phyloP scores from a whole-genome alignment of 495 filamentous ascomycete species.

The Glutinoglossum americanum region DNA sequence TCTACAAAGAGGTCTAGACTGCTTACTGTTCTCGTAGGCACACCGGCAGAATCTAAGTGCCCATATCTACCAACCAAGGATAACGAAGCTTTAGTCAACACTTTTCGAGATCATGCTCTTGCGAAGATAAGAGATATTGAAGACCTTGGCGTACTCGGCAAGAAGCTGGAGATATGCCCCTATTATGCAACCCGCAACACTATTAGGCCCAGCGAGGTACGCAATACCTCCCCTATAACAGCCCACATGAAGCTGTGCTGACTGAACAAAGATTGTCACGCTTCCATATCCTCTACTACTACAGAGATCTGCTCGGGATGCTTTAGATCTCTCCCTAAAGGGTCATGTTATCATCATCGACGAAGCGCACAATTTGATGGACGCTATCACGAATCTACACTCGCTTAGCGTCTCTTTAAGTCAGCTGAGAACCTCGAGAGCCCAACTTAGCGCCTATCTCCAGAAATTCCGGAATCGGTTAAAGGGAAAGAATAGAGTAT shows the following conservation, averaged over 20 bases:
- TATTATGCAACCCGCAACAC: constrained; percentile 82
- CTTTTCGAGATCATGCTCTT: constrained; percentile 74
- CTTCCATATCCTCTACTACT: constrained; percentile 81
- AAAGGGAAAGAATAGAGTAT: constrained; percentile 81
- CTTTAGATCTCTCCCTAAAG: constrained; percentile 65
- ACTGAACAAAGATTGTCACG: constrained; percentile 52
- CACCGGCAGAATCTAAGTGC: constrained; percentile 44
- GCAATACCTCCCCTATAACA: constrained; percentile 4
- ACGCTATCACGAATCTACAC: constrained; percentile 73
- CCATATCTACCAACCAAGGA: constrained; percentile 58
- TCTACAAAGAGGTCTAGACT: neutral
- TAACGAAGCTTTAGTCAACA: constrained; percentile 43
- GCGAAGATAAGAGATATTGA: constrained; percentile 86
- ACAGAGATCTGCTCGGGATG: constrained; percentile 75
- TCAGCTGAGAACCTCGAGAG: constrained; percentile 49
- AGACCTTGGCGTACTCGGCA: constrained; percentile 61
- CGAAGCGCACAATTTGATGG: constrained; percentile 95
- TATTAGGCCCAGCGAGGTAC: constrained; percentile 57
- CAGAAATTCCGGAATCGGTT: constrained; percentile 71
- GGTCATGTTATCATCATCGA: constrained; percentile 83
- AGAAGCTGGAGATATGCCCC: constrained; percentile 64
- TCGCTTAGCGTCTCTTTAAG: constrained; percentile 51
- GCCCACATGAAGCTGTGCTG: neutral
- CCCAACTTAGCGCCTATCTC: constrained; percentile 60
- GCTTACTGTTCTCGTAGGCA: neutral